Percentiles rank a stretch among this genome's conserved stretches.
phyloP scores from a whole-genome alignment of 352 stramenopile genomes.

The Phytopythium aichiense region DNA sequence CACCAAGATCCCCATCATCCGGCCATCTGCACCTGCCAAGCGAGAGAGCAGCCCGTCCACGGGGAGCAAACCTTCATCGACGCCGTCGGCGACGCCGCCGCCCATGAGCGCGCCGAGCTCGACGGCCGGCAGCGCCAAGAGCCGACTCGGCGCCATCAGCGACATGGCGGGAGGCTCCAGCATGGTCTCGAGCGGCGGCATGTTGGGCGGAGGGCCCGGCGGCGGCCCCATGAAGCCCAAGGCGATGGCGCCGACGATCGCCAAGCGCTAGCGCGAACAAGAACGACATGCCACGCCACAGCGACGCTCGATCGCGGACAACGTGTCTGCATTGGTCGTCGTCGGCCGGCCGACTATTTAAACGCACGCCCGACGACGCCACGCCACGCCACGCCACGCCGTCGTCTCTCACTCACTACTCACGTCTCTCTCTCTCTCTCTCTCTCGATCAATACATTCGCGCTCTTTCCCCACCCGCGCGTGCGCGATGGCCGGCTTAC shows the following conservation, averaged over 20 bases:
- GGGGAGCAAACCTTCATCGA: conserved; percentile 31
- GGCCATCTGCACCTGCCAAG: conserved; percentile 60
- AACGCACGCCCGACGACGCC: neutral
- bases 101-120: conserved; percentile 7
- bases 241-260: conserved; percentile 20
- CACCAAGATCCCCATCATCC: conserved; percentile 78
- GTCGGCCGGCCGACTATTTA: conserved; percentile 1
- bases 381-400: neutral
- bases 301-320: neutral
- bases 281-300: neutral
- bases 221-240: conserved; percentile 26
- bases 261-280: conserved; percentile 13
- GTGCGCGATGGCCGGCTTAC: conserved; percentile 17
- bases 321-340: neutral
- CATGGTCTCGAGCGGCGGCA: neutral
- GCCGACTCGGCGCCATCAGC: conserved; percentile 25
- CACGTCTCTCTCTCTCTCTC: neutral
- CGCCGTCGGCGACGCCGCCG: neutral
- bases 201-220: conserved; percentile 4
- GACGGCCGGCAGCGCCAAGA: conserved; percentile 17
- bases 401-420: neutral
- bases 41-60: conserved; percentile 57
- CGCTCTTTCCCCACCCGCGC: neutral
- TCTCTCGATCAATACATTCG: conserved; percentile 1
- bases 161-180: conserved; percentile 11